Evolutionary conservation across 108 stramenopile genomes (phyloP).

Genomic region (Tribonema minus): DNA sequence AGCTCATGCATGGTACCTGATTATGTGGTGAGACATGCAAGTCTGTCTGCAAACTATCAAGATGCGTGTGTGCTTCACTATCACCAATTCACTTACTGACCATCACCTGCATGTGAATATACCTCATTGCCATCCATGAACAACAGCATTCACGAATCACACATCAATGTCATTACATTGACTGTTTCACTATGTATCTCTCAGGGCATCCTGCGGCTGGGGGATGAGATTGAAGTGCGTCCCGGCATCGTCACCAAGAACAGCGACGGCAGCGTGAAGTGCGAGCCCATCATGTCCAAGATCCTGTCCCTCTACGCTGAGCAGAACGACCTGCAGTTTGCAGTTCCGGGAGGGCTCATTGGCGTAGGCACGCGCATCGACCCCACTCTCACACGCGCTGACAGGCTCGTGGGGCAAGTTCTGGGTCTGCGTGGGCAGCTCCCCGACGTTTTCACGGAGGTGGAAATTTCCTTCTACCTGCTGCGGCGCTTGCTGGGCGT

Average conservation of each 20-base stretch:
- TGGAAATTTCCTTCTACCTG: conserved; percentile 95
- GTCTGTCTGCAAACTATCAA: no score
- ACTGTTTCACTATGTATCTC: no score
- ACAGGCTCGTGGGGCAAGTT: conserved; percentile 96
- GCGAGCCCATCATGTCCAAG: not conserved
- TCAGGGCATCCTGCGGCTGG: conserved; percentile 88
- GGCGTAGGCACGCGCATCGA: conserved; percentile 98
- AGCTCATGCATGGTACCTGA: no score
- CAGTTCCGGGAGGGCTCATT: conserved; percentile 98
- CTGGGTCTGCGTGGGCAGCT: conserved; percentile 88
- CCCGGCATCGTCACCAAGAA: conserved; percentile 97
- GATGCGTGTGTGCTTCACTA: no score
- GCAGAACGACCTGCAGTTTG: conserved; percentile 93
- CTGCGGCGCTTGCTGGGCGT: conserved; percentile 93
- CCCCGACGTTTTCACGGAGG: conserved; percentile 95
- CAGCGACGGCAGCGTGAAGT: conserved; percentile 70
- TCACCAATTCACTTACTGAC: no score
- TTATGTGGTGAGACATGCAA: no score
- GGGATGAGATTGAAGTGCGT: conserved; percentile 99
- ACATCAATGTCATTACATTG: no score
- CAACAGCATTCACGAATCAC: no score
- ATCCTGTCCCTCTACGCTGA: conserved; percentile 84
- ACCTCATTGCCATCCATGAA: no score
- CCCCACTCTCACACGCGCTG: conserved; percentile 95
- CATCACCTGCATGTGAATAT: no score